Percentiles rank a stretch among this genome's conserved stretches.
These are phyloP conservation scores for Diaporthe australafricana DNA, from an alignment of 2,329 filamentous ascomycete genomes.

Conservation along the genomic window DNA sequence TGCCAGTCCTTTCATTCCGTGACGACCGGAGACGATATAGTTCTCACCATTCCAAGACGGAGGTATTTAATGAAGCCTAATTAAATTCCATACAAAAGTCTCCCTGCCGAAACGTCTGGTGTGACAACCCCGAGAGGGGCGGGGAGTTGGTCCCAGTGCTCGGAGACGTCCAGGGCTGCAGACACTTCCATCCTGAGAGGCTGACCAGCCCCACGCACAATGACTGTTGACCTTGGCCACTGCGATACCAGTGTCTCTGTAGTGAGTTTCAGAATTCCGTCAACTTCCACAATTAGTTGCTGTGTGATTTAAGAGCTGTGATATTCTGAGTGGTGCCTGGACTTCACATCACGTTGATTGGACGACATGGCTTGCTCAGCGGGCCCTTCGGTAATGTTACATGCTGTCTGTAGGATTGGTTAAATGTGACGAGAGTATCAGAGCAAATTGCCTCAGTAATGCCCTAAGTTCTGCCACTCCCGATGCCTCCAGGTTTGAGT, in stretches of 20 bases:
- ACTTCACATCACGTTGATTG: not conserved
- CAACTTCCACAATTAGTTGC: not conserved
- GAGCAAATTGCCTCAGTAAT: not conserved
- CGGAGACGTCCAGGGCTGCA: not conserved
- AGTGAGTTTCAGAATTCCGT: not conserved
- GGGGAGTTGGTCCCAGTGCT: not conserved
- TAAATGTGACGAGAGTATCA: not conserved
- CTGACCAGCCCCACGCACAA: not conserved
- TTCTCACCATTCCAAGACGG: not conserved
- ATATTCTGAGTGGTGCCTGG: not conserved
- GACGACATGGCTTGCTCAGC: not conserved
- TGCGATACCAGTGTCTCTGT: not conserved
- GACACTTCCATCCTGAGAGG: not conserved
- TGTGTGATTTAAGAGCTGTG: not conserved
- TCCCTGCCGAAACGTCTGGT: not conserved
- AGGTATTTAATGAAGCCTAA: not conserved
- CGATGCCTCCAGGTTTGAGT: constrained; percentile 62
- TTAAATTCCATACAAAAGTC: not conserved
- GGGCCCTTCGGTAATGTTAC: not conserved
- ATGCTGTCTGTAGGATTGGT: not conserved
- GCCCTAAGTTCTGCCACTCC: constrained; percentile 55
- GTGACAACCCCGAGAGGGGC: no score
- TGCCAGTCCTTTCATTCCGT: not conserved
- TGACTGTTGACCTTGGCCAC: not conserved
- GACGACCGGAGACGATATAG: not conserved